Evolutionary conservation across 2,329 filamentous ascomycete genomes (phyloP).

Genomic region (Colletotrichum incanum): DNA sequence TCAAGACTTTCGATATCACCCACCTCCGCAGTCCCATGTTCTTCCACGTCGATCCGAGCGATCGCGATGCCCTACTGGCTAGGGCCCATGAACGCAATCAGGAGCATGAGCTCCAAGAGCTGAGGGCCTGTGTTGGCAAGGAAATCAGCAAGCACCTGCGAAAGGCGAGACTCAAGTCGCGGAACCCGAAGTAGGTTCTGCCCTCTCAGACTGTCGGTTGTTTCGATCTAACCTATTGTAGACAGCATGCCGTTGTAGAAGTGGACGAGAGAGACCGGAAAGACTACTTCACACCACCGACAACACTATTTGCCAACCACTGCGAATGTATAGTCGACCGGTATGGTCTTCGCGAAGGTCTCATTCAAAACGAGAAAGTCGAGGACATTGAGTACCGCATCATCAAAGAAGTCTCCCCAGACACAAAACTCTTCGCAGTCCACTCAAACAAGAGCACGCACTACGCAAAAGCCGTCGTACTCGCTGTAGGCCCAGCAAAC

Average conservation of each 20-base stretch:
- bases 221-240: conserved; percentile 48
- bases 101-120: conserved; percentile 78
- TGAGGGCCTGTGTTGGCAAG: conserved; percentile 82
- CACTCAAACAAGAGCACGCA: conserved; percentile 68
- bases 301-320: conserved; percentile 73
- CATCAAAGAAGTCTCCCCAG: conserved; percentile 60
- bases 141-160: conserved; percentile 85
- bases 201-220: not conserved
- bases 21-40: conserved; percentile 86
- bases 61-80: conserved; percentile 81
- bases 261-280: conserved; percentile 79
- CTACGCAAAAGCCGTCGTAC: conserved; percentile 75
- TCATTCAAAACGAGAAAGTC: conserved; percentile 74
- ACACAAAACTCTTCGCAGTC: conserved; percentile 76
- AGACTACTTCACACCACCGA: conserved; percentile 79
- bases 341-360: conserved; percentile 69
- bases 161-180: conserved; percentile 57
- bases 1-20: conserved; percentile 77
- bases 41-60: conserved; percentile 84
- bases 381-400: conserved; percentile 73
- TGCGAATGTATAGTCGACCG: conserved; percentile 71
- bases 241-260: conserved; percentile 62
- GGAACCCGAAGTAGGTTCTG: conserved; percentile 44
- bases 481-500: conserved; percentile 81
- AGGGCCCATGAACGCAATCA: conserved; percentile 75